Evolutionary conservation across 257 asterid genomes (phyloP).

Genomic region (Fraxinus cuspidata): DNA sequence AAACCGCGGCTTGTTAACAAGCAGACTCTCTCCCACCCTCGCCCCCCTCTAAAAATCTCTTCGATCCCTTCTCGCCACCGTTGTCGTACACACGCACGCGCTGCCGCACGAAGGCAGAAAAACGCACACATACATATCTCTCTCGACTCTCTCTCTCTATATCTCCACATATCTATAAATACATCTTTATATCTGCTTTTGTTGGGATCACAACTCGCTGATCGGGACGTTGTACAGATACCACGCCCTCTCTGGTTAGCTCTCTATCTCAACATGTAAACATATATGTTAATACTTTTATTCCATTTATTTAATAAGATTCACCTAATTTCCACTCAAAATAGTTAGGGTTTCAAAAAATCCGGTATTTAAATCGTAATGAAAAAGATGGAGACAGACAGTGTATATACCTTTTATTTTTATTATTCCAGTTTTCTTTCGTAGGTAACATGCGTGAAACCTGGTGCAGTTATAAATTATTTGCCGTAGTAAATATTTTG

Average conservation of each 20-base stretch:
- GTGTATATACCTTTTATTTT: background rate
- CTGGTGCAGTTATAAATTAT: background rate
- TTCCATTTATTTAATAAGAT: background rate
- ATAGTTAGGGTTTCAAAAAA: background rate
- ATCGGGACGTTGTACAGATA: background rate
- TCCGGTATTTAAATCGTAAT: background rate
- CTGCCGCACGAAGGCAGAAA: too few species aligned
- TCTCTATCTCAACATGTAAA: background rate
- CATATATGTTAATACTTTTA: background rate
- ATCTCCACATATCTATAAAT: background rate
- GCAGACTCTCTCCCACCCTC: too few species aligned
- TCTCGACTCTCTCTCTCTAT: background rate
- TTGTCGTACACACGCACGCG: too few species aligned
- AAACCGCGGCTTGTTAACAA: too few species aligned
- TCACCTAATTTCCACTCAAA: background rate
- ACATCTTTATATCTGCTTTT: background rate
- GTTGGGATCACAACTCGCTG: background rate
- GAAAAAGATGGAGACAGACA: background rate
- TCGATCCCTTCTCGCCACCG: too few species aligned
- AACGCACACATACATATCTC: too few species aligned
- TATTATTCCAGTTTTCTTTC: background rate
- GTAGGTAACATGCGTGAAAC: background rate
- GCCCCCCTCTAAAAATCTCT: too few species aligned
- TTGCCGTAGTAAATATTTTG: background rate
- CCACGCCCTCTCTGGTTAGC: background rate